Evolutionary conservation across 1,284 basidiomycete genomes (phyloP).

Genomic region (Austroboletus olivaceoglutinosus): DNA sequence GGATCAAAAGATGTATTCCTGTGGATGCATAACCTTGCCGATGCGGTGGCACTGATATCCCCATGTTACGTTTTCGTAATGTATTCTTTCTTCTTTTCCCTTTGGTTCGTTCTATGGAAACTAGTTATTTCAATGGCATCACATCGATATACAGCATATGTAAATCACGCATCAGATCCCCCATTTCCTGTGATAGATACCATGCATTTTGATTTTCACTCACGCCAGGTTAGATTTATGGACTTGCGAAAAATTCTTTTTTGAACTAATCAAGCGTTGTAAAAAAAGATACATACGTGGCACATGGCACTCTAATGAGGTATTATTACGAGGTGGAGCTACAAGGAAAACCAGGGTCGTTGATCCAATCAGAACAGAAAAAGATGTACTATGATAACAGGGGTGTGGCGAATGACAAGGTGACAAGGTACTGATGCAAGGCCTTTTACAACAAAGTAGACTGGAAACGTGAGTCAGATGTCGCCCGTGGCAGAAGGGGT

Average conservation of each 20-base stretch:
- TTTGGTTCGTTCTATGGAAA: neutral
- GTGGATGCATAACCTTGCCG: slow-evolving; percentile 20
- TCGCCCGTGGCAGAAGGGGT: slow-evolving; percentile 34
- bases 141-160: slow-evolving; percentile 23
- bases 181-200: slow-evolving; percentile 17
- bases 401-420: slow-evolving; percentile 6
- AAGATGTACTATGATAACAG: slow-evolving; percentile 7
- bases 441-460: slow-evolving; percentile 8
- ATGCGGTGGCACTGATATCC: slow-evolving; percentile 21
- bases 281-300: slow-evolving; percentile 6
- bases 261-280: neutral
- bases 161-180: slow-evolving; percentile 24
- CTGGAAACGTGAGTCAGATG: slow-evolving; percentile 21
- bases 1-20: slow-evolving; percentile 19
- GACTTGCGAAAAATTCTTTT: neutral
- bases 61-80: slow-evolving; percentile 5
- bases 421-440: slow-evolving; percentile 9
- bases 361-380: slow-evolving; percentile 12
- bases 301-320: slow-evolving; percentile 4
- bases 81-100: neutral
- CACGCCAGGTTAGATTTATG: neutral
- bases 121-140: slow-evolving; percentile 23
- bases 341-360: neutral
- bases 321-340: slow-evolving; percentile 5
- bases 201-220: slow-evolving; percentile 16